phyloP scores from a whole-genome alignment of 192 early-diverging fungal genomes.

The Borealophlyctis nickersoniae region DNA sequence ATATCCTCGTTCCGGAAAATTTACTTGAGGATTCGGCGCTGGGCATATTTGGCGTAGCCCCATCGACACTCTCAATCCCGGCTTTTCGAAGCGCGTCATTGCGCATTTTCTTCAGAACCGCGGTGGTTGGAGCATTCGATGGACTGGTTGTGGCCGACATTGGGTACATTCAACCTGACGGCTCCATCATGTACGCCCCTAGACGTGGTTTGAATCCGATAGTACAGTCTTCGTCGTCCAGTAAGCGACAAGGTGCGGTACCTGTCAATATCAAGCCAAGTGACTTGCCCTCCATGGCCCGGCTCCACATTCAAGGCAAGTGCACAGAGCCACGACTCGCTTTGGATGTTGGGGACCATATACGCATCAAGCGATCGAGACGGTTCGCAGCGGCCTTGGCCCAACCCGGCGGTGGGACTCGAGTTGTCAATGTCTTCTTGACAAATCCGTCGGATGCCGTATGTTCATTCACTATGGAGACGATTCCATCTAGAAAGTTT shows the following conservation, averaged over 20 bases:
- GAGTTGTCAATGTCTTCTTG: slow-evolving; percentile 28
- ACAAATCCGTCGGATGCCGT: slow-evolving; percentile 36
- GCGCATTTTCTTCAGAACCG: slow-evolving; percentile 33
- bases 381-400: slow-evolving; percentile 2
- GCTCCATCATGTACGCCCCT: slow-evolving; percentile 28
- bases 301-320: slow-evolving; percentile 29
- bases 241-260: slow-evolving; percentile 7
- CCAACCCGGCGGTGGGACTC: not conserved
- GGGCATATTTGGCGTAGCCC: slow-evolving; percentile 25
- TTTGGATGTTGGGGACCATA: slow-evolving; percentile 27
- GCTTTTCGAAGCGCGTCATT: slow-evolving; percentile 38
- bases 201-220: not conserved
- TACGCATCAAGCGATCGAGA: slow-evolving; percentile 22
- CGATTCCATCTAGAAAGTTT: slow-evolving; percentile 12
- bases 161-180: slow-evolving; percentile 41
- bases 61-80: slow-evolving; percentile 27
- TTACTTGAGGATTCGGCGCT: slow-evolving; percentile 22
- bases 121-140: slow-evolving; percentile 35
- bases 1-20: slow-evolving; percentile 29
- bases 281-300: slow-evolving; percentile 29
- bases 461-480: slow-evolving; percentile 30
- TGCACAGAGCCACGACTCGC: slow-evolving; percentile 28
- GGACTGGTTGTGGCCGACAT: slow-evolving; percentile 44
- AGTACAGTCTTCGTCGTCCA: not conserved
- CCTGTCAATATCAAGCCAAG: slow-evolving; percentile 11